These are phyloP conservation scores for Uronychia binucleata DNA, from an alignment of 73 alveolate species.

Conservation along the genomic window DNA sequence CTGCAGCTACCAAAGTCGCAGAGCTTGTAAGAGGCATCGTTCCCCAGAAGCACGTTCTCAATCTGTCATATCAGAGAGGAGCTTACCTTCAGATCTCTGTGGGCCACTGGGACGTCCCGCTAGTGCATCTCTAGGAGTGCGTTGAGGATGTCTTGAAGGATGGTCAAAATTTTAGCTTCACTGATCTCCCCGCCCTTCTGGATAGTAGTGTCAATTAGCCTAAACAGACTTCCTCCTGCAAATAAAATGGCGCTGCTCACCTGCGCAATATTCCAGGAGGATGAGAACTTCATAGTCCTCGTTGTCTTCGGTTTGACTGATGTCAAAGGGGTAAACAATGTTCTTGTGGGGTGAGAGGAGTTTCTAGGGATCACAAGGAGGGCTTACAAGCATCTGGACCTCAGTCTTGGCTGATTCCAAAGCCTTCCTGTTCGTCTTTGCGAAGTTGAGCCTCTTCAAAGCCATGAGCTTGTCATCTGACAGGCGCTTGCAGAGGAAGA, in stretches of 20 bases:
- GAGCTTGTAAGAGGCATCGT: conserved; percentile 85
- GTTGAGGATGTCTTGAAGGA: background rate
- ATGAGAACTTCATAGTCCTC: background rate
- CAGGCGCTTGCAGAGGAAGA: conserved; percentile 10
- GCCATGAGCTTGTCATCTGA: conserved; percentile 17
- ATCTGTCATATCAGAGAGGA: conserved; percentile 21
- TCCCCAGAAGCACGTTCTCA: conserved; percentile 85
- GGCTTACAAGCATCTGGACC: conserved; percentile 20
- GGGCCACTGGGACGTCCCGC: background rate
- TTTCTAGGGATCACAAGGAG: background rate
- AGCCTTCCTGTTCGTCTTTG: background rate
- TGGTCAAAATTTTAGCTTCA: background rate
- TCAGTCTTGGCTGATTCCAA: conserved; percentile 6
- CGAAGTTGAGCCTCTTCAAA: conserved; percentile 14
- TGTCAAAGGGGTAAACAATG: conserved; percentile 12
- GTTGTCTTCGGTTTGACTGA: background rate
- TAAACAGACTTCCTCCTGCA: conserved; percentile 35
- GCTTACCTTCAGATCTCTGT: background rate
- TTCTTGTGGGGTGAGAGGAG: conserved; percentile 31
- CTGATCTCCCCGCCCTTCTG: background rate
- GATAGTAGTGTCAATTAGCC: background rate
- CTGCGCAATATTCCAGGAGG: conserved; percentile 33
- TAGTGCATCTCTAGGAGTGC: background rate
- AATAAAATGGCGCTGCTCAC: background rate
- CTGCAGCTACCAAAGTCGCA: conserved; percentile 96